A percentile compares a stretch with the other conserved stretches of the same genome.
Conservation (phyloP, 1,284 basidiomycete genomes). For the Meira nashicola region DNA sequence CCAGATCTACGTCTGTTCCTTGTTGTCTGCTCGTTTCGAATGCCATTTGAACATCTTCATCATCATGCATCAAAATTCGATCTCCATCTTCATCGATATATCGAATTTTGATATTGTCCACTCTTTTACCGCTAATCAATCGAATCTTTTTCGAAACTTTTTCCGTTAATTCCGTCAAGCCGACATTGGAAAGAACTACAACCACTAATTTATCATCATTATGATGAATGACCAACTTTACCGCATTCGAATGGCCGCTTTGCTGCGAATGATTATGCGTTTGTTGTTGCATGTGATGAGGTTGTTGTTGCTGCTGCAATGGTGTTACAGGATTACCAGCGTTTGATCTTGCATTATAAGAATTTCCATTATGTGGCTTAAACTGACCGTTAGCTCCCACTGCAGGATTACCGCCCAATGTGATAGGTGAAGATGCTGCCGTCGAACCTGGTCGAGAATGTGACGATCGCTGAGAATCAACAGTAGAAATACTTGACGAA, state of each 20-base stretch:
- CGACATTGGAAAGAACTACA: constrained; percentile 73
- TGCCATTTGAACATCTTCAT: constrained; percentile 50
- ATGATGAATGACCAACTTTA: constrained; percentile 64
- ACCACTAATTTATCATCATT: constrained; percentile 86
- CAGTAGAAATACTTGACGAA: constrained; percentile 30
- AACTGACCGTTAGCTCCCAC: not conserved
- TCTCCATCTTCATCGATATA: constrained; percentile 51
- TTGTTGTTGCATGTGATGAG: not conserved
- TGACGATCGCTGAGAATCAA: constrained; percentile 28
- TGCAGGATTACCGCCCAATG: constrained; percentile 7
- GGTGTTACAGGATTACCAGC: not conserved
- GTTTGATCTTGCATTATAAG: not conserved
- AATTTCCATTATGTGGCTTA: not conserved
- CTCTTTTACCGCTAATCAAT: not conserved
- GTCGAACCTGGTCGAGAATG: constrained; percentile 34
- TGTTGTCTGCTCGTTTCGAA: constrained; percentile 25
- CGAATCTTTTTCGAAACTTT: constrained; percentile 69
- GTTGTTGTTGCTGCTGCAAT: not conserved
- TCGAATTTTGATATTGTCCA: constrained; percentile 17
- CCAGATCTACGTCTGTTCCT: constrained; percentile 4
- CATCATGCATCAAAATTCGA: constrained; percentile 41
- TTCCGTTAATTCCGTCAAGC: constrained; percentile 80
- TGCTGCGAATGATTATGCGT: not conserved
- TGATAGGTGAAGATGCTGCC: constrained; percentile 38
- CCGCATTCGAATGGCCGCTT: constrained; percentile 23